Evolutionary conservation across 257 asterid genomes (phyloP), one percentile per base, ranked within the genome.

Genomic region (Voacanga thouarsii): DNA sequence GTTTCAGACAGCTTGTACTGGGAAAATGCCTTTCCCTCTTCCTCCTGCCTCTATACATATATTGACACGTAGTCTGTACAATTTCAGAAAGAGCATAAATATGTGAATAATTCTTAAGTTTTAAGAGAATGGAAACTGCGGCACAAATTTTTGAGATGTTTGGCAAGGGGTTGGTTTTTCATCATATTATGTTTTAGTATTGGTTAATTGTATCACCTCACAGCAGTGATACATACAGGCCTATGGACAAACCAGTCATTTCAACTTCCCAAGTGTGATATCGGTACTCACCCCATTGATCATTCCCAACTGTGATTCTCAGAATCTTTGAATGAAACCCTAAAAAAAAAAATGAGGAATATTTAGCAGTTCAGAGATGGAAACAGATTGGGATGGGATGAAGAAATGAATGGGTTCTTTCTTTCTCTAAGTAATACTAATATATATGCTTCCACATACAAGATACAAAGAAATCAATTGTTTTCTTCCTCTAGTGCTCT

Each of bases 311-410:
- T 6, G 44, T 33, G 79, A 73, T 51, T 55, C 18, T 51, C n/a
- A 82, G 86, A 82, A 84, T 82, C 91, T 87, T 74, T 82, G 82
- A 77, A 79, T 43, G 75, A 83, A 89, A 85, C 86, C 91, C 90
- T 82, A 75, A 49, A 81, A 74, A 67, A 60, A 7, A 3, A 18
- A 16, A n/a, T n/a, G n/a, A n/a, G n/a, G n/a, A n/a, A 44, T 19
- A 43, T 16, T 26, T 64, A 24, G 23, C n/a, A 50, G 67, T 37
- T 50, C 44, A 55, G 16, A 3, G 12, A 45, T n/a, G 73, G 65
- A 43, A 59, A 60, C 14, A 70, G 70, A 44, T 18, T 68, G 74
- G 68, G 26, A 28, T 24, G n/a, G 72, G 28, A 70, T 53, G 51
- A 44, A 19, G 33, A 15, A 64, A 64, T 66, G 49, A 37, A 59